Percentiles rank a stretch among this genome's conserved stretches.
Evolutionary conservation across 257 asterid genomes (phyloP).

Genomic region (Jacaranda copaia): DNA sequence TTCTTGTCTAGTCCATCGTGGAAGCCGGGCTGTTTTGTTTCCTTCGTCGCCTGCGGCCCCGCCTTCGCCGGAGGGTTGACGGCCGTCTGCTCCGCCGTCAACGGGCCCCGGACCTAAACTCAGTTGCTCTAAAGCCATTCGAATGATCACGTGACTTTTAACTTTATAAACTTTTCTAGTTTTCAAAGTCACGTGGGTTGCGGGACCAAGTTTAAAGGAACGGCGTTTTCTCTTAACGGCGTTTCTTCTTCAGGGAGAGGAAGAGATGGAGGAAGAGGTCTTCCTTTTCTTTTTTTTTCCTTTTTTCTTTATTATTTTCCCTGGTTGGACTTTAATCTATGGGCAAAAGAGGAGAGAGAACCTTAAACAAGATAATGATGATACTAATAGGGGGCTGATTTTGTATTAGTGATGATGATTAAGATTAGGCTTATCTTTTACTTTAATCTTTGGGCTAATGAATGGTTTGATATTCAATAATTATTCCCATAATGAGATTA

Average conservation of each 20-base stretch:
- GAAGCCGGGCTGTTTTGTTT: constrained; percentile 66
- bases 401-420: constrained; percentile 44
- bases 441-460: constrained; percentile 40
- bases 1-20: constrained; percentile 94
- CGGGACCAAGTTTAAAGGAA: constrained; percentile 34
- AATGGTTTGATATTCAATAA: constrained; percentile 34
- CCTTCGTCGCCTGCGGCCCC: constrained; percentile 52
- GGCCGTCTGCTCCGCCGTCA: constrained; percentile 65
- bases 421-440: constrained; percentile 46
- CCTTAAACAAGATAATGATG: constrained; percentile 39
- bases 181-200: constrained; percentile 53
- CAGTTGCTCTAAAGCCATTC: constrained; percentile 71
- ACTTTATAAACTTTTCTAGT: constrained; percentile 28
- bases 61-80: constrained; percentile 52
- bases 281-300: neutral
- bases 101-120: constrained; percentile 56
- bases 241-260: constrained; percentile 19
- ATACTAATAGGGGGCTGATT: constrained; percentile 33
- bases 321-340: constrained; percentile 23
- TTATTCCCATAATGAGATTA: constrained; percentile 40
- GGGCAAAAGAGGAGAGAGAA: constrained; percentile 25
- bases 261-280: neutral
- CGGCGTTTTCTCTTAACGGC: constrained; percentile 62
- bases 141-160: constrained; percentile 44
- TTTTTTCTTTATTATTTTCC: neutral